Conservation (phyloP, 163 green algal species). For the Scenedesmus sp. region DNA sequence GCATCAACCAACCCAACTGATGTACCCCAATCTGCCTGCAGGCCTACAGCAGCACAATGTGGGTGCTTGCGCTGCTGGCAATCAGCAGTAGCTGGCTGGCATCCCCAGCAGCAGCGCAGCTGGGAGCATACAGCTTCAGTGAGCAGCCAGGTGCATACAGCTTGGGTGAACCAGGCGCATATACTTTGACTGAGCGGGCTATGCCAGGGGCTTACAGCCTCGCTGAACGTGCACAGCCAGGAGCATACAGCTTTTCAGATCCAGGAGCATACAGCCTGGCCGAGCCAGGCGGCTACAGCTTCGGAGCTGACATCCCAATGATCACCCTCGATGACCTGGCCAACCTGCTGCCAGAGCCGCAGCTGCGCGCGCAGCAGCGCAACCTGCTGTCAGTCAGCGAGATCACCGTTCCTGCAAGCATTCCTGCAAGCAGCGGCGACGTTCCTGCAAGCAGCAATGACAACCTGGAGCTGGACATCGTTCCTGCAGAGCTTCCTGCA, state of each 20-base stretch:
- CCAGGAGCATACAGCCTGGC: background rate
- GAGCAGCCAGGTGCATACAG: background rate
- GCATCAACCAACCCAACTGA: background rate
- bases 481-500: constrained; percentile 9
- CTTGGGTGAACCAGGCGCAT: background rate
- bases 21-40: background rate
- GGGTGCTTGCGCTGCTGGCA: background rate
- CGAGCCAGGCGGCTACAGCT: background rate
- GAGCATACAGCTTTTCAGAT: background rate
- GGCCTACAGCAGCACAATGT: background rate
- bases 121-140: background rate
- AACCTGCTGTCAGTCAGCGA: background rate
- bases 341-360: background rate
- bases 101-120: background rate
- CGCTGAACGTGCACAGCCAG: background rate
- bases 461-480: background rate
- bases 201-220: background rate
- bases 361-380: background rate
- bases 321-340: background rate
- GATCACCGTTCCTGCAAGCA: constrained; percentile 2
- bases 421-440: background rate
- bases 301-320: background rate
- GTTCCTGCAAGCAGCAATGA: background rate
- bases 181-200: background rate
- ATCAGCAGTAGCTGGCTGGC: background rate